A percentile compares a stretch with the other conserved stretches of the same genome.
phyloP scores from a whole-genome alignment of 1,284 basidiomycete genomes.

The Ganoderma lucidum region DNA sequence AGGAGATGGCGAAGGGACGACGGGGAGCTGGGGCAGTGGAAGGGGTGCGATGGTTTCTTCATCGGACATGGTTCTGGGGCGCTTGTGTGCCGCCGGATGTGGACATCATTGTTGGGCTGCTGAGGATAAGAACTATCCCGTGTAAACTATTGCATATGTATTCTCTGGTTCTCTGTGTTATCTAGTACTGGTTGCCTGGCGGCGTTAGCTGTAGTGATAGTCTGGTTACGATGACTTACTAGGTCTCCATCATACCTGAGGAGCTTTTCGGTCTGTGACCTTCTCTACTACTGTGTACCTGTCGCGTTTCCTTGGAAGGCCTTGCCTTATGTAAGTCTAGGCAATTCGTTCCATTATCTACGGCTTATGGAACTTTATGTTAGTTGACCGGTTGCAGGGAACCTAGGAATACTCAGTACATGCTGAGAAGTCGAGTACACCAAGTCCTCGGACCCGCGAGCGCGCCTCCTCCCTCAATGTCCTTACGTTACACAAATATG shows the following conservation, averaged over 20 bases:
- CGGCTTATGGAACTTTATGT: background rate
- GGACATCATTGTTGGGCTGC: conserved; percentile 42
- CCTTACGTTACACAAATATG: background rate
- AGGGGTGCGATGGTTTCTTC: conserved; percentile 20
- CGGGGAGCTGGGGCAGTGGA: conserved; percentile 26
- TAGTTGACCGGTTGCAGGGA: background rate
- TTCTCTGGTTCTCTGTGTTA: background rate
- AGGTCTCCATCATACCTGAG: too few species aligned
- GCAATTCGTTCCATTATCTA: too few species aligned
- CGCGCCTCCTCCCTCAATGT: background rate
- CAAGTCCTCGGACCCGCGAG: background rate
- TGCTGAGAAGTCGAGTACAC: background rate
- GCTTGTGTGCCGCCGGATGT: conserved; percentile 43
- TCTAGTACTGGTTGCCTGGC: too few species aligned
- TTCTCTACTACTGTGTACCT: too few species aligned
- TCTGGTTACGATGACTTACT: too few species aligned
- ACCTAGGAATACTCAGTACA: background rate
- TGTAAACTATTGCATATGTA: conserved; percentile 6
- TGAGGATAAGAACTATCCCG: conserved; percentile 12
- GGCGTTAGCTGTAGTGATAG: too few species aligned
- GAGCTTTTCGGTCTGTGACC: too few species aligned
- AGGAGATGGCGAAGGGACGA: conserved; percentile 29
- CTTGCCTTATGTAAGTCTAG: too few species aligned
- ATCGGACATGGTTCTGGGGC: conserved; percentile 31
- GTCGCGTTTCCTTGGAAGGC: too few species aligned